Base-by-base conservation (phyloP, 2,329 filamentous ascomycete species). In the Thelonectria blattea region DNA sequence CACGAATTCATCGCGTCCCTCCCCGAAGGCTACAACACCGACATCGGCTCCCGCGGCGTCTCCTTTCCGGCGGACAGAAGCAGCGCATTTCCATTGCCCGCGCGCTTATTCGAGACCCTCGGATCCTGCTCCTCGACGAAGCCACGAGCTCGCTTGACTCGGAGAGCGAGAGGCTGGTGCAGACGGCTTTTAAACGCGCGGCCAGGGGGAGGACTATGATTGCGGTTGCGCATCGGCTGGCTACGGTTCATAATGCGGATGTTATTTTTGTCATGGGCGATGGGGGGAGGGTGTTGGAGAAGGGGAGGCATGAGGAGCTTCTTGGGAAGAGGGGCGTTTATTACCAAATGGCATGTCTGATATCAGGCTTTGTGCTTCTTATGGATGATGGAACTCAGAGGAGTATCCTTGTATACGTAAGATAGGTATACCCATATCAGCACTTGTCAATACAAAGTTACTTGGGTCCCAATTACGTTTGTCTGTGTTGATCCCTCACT, bases 191-290 rank as follows among this genome's bases (percentile, higher is more conserved):
- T 69, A 88, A 92, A 78, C 80, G 80, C 43, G 87, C 86, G 0
- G 82, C 81, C 3, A 80, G 81, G 64, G 84, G 84, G 2, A 77
- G 84, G 8, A 88, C 91, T 2, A 91, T 91, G 62, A 80, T 95
- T 3, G 90, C 90, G 3, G 90, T 95, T 12, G 91, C 91, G 1
- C 91, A 94, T 73, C 81, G 91, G 14, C 79, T 94, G 50, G 88
- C 88, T 0, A 94, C 90, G 12, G 87, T 93, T 17, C 90, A 91
- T 73, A 89, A 93, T 66, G 90, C 91, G 1, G 88, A 94, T 72
- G 79, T 88, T n/a, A 93, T 93, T 43, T 92, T 91, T 68, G 90
- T 94, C 0, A 85, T 94, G 49, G 89, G 90, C 10, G 83, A 88
- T 61, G 76, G 88, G 22, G 27, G 27, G 27, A 83, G 79, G 65